These are phyloP conservation scores for Aspergillus thermomutatus DNA, from an alignment of 2,329 filamentous ascomycete species.

Conservation along the genomic window DNA sequence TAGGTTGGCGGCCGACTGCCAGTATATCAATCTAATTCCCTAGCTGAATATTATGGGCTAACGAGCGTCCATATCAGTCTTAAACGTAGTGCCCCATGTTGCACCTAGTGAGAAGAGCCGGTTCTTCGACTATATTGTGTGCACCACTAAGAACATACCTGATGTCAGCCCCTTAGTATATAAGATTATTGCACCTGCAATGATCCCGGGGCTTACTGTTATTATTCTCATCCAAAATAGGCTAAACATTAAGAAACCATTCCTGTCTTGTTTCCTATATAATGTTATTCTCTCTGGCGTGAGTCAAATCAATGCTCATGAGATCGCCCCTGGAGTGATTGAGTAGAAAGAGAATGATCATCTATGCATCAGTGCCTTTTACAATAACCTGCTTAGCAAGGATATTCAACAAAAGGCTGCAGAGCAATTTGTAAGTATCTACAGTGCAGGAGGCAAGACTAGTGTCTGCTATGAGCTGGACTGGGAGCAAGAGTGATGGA, in stretches of 20 bases:
- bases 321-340: conserved; percentile 47
- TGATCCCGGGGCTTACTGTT: conserved; percentile 50
- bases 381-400: conserved; percentile 5
- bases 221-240: conserved; percentile 62
- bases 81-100: conserved; percentile 49
- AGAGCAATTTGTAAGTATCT: conserved; percentile 47
- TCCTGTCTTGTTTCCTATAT: conserved; percentile 48
- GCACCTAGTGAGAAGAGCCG: neutral
- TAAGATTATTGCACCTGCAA: conserved; percentile 51
- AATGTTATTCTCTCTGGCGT: conserved; percentile 55
- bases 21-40: conserved; percentile 4
- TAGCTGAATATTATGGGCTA: conserved; percentile 1
- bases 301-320: conserved; percentile 51
- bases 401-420: conserved; percentile 5
- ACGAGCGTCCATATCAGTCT: conserved; percentile 34
- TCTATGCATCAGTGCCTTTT: conserved; percentile 51
- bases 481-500: conserved; percentile 29
- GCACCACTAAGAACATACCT: conserved; percentile 59
- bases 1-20: conserved; percentile 49
- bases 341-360: conserved; percentile 52
- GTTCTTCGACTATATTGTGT: conserved; percentile 55
- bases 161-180: conserved; percentile 51
- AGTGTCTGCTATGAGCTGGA: conserved; percentile 37
- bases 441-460: conserved; percentile 47
- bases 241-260: conserved; percentile 59